A percentile compares a stretch with the other conserved stretches of the same genome.
Conservation (phyloP, 176 grass and related monocot genomes). For the Aegilops longissima region DNA sequence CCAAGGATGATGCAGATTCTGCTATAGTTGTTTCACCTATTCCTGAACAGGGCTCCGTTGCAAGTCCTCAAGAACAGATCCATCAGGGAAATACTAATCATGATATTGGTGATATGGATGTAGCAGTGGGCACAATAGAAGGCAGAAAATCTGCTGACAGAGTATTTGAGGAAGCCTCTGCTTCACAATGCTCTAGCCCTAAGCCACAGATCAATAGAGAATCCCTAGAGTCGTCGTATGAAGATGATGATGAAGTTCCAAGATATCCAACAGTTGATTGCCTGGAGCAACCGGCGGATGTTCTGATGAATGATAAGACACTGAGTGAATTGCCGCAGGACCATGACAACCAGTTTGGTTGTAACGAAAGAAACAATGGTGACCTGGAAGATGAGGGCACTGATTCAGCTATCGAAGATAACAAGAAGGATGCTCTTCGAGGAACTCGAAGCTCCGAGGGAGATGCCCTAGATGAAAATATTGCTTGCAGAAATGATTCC, state of each 20-base stretch:
- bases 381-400: constrained; percentile 22
- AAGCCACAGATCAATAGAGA: constrained; percentile 20
- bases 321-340: constrained; percentile 34
- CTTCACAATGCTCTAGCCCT: constrained; percentile 21
- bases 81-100: constrained; percentile 26
- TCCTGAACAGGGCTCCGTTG: constrained; percentile 3
- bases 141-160: background rate
- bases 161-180: constrained; percentile 31
- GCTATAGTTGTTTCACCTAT: constrained; percentile 30
- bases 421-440: constrained; percentile 5
- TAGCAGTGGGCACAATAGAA: constrained; percentile 26
- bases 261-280: constrained; percentile 28
- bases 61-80: constrained; percentile 26
- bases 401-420: constrained; percentile 37
- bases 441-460: constrained; percentile 15
- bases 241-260: constrained; percentile 26
- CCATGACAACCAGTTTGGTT: constrained; percentile 16
- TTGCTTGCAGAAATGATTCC: constrained; percentile 18
- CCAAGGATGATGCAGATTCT: constrained; percentile 28
- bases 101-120: constrained; percentile 11
- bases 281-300: constrained; percentile 27
- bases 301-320: constrained; percentile 16
- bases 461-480: constrained; percentile 31
- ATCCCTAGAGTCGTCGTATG: constrained; percentile 12
- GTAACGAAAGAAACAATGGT: constrained; percentile 27